These are phyloP conservation scores for Suillus variegatus DNA, from an alignment of 768 basidiomycete genomes.

Conservation along the genomic window DNA sequence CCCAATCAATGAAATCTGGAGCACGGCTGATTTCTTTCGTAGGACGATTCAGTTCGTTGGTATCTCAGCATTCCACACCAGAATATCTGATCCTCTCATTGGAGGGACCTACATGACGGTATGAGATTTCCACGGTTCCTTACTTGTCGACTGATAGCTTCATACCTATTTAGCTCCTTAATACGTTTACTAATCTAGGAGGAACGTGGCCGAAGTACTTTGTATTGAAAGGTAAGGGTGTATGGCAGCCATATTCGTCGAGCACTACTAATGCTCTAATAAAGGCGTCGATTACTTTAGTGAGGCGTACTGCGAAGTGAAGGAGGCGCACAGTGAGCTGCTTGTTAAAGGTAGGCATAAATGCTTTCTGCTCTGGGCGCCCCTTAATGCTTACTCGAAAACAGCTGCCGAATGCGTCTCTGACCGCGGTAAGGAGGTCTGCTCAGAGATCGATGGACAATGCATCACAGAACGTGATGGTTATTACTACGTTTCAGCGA, in stretches of 20 bases:
- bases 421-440: slow-evolving; percentile 83
- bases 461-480: slow-evolving; percentile 90
- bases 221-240: slow-evolving; percentile 75
- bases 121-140: slow-evolving; percentile 26
- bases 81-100: slow-evolving; percentile 93
- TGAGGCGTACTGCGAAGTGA: slow-evolving; percentile 79
- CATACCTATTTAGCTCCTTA: slow-evolving; percentile 64
- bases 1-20: slow-evolving; percentile 7
- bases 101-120: slow-evolving; percentile 99
- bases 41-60: slow-evolving; percentile 99
- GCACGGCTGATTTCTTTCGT: slow-evolving; percentile 10
- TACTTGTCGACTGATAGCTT: slow-evolving; percentile 8
- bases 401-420: slow-evolving; percentile 88
- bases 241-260: not conserved
- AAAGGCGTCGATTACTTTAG: slow-evolving; percentile 87
- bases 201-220: slow-evolving; percentile 99
- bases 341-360: slow-evolving; percentile 51
- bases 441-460: slow-evolving; percentile 70
- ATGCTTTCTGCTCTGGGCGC: not conserved
- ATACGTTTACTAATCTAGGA: slow-evolving; percentile 95
- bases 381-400: slow-evolving; percentile 13
- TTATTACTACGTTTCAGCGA: slow-evolving; percentile 79
- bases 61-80: slow-evolving; percentile 98
- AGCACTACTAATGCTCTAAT: slow-evolving; percentile 13
- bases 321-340: slow-evolving; percentile 53